Evolutionary conservation across 2,329 filamentous ascomycete genomes (phyloP), one percentile per base, ranked within the genome.

Genomic region (Diplodia mutila): DNA sequence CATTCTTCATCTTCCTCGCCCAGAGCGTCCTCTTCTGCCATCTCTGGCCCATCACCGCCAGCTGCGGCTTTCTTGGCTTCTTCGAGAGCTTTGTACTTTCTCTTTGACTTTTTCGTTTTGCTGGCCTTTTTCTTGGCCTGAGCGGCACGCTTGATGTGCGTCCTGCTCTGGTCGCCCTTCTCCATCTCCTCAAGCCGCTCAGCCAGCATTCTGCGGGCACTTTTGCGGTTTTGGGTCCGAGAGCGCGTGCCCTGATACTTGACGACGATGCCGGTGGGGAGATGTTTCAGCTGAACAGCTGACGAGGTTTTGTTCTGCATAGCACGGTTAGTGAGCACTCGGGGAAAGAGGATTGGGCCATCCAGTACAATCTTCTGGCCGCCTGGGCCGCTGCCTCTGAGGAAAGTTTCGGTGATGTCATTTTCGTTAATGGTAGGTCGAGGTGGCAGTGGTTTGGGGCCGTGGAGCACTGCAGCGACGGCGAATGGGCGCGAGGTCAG

Each of bases 181-280:
- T 87, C 83, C 42, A 90, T 73, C 71, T 91, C 85, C 78, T 99
- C 95, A n/a, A 92, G 81, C 73, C 86, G 88, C 72, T 92, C 89
- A 27, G 91, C 91, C 34, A 97, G 84, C 51, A 97, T 82, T 71
- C 89, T 84, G 49, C 94, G 86, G 14, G 95, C 95, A 70, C 92
- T 90, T 78, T 91, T 94, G 70, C 94, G 88, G 78, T 99, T 99
- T 80, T 97, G 91, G 67, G 87, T 87, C 21, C 93, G 88, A 1
- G 92, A 96, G 57, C 95, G 89, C 9, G 95, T 98, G 23, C 90
- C 93, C 80, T 99, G 95, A 67, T 89, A 94, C 81, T 99, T 99
- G 70, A 99, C 87, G 16, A 98, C 94, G 65, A 97, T 88, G 69
- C 94, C 94, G 0, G 94, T 97, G 6, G 94, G 93, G 18, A 91